Percentiles rank a stretch among this genome's conserved stretches.
Conservation (phyloP, 257 asterid species). For the Coffea eugenioides region DNA sequence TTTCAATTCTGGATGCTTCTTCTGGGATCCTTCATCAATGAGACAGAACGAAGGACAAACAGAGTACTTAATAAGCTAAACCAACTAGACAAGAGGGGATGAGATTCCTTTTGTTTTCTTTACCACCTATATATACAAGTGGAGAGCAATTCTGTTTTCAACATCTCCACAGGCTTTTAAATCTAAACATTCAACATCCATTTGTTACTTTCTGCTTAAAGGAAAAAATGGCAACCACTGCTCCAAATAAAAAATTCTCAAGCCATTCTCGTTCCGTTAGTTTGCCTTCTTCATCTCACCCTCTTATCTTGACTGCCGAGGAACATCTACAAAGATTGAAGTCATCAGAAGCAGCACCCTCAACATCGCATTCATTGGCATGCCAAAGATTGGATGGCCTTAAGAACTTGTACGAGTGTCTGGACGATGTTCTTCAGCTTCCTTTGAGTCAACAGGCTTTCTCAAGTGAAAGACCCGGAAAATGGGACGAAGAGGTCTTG, state of each 20-base stretch:
- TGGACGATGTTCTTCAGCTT: constrained; percentile 34
- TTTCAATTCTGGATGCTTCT: background rate
- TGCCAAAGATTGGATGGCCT: constrained; percentile 38
- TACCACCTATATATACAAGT: constrained; percentile 9
- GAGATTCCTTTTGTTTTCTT: constrained; percentile 11
- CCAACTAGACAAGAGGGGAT: background rate
- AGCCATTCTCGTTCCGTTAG: constrained; percentile 41
- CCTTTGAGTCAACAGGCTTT: constrained; percentile 35
- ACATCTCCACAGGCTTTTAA: background rate
- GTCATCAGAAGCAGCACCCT: constrained; percentile 20
- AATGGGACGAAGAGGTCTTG: constrained; percentile 24
- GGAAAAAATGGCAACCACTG: constrained; percentile 27
- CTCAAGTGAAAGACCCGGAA: constrained; percentile 3
- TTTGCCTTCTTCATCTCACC: constrained; percentile 41
- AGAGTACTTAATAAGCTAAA: background rate
- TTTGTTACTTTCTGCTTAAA: background rate
- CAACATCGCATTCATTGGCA: constrained; percentile 25
- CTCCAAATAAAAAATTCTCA: constrained; percentile 4
- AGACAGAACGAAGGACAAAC: background rate
- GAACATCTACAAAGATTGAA: constrained; percentile 29
- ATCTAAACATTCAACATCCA: background rate
- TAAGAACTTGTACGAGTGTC: constrained; percentile 30
- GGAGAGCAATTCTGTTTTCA: constrained; percentile 8
- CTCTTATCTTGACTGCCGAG: constrained; percentile 19
- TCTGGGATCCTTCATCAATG: background rate